A percentile compares a stretch with the other conserved stretches of the same genome.
Evolutionary conservation across 2,329 filamentous ascomycete genomes (phyloP).

Genomic region (Ascochyta viciae-villosae): DNA sequence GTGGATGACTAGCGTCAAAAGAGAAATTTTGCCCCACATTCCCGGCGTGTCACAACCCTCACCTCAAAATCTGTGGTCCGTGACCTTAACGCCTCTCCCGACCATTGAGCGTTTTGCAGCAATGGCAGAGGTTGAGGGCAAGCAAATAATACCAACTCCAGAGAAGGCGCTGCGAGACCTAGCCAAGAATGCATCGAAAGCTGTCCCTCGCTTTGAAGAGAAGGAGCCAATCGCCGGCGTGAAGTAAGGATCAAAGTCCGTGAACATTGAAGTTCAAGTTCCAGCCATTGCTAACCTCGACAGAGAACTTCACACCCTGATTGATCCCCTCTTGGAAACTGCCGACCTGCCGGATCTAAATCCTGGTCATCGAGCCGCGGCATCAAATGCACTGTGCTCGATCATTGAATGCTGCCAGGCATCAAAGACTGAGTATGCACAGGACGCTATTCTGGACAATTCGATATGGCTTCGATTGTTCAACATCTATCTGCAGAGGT

Average conservation of each 20-base stretch:
- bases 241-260: constrained; percentile 50
- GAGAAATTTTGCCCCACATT: constrained; percentile 9
- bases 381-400: constrained; percentile 56
- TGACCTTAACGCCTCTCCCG: constrained; percentile 7
- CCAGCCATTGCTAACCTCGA: constrained; percentile 27
- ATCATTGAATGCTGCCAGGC: constrained; percentile 51
- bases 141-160: constrained; percentile 25
- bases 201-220: constrained; percentile 35
- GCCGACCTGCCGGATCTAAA: constrained; percentile 41
- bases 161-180: constrained; percentile 39
- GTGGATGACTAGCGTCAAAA: constrained; percentile 2
- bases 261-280: constrained; percentile 32
- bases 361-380: constrained; percentile 53
- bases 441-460: constrained; percentile 43
- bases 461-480: constrained; percentile 50
- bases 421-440: constrained; percentile 36
- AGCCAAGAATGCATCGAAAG: constrained; percentile 33
- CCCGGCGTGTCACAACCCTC: constrained; percentile 10
- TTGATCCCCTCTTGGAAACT: constrained; percentile 43
- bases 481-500: constrained; percentile 52
- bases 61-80: constrained; percentile 13
- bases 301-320: constrained; percentile 38
- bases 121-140: constrained; percentile 9
- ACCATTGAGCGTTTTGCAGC: not conserved
- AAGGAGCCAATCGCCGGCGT: constrained; percentile 36